These are phyloP conservation scores for Boletus tomentosulus DNA, from an alignment of 768 basidiomycete genomes.

Conservation along the genomic window DNA sequence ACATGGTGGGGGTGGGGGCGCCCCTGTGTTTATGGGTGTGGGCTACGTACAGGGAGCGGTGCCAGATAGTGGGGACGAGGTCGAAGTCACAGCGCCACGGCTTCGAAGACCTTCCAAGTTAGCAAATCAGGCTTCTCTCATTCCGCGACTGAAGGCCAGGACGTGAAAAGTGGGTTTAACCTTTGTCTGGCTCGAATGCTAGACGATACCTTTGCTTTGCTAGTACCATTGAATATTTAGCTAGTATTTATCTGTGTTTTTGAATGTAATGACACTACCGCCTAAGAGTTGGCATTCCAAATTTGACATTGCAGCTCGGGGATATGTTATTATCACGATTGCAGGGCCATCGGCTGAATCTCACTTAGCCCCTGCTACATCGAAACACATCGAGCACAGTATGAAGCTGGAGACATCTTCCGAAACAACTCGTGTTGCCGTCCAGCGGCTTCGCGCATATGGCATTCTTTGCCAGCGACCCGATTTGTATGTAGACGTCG, in stretches of 20 bases:
- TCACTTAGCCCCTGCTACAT: background rate
- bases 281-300: background rate
- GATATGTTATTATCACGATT: background rate
- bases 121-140: conserved; percentile 15
- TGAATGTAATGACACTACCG: conserved; percentile 4
- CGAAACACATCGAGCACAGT: background rate
- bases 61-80: conserved; percentile 22
- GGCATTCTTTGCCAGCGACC: conserved; percentile 29
- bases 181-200: background rate
- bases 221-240: background rate
- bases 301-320: background rate
- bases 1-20: conserved; percentile 70
- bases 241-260: conserved; percentile 25
- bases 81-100: background rate
- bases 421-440: conserved; percentile 22
- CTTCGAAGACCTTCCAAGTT: conserved; percentile 8
- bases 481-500: conserved; percentile 49
- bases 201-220: conserved; percentile 7
- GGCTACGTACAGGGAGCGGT: conserved; percentile 61
- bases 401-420: conserved; percentile 16
- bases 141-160: conserved; percentile 23
- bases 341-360: background rate
- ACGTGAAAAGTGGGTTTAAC: conserved; percentile 6
- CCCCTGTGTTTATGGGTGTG: conserved; percentile 65
- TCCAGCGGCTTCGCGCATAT: conserved; percentile 38